Percentiles rank a stretch among this genome's conserved stretches.
These are phyloP conservation scores for Xylaria intraflava DNA, from an alignment of 495 filamentous ascomycete genomes.

Conservation along the genomic window DNA sequence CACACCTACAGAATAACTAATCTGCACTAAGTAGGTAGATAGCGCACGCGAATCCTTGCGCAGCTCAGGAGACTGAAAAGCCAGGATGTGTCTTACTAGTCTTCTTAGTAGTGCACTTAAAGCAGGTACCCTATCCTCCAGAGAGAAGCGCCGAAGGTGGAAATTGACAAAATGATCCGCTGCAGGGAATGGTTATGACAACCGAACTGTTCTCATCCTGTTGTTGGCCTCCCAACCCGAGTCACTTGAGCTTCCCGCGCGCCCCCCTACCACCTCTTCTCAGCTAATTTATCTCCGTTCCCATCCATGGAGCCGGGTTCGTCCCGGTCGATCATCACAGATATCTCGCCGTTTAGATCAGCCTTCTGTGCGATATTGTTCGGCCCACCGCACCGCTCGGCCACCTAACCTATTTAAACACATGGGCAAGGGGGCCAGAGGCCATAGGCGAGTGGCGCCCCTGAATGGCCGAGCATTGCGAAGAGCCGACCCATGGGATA, in stretches of 20 bases:
- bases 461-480: too few species aligned
- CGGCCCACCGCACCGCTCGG: too few species aligned
- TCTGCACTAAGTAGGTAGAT: too few species aligned
- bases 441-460: too few species aligned
- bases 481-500: too few species aligned
- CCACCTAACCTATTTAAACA: too few species aligned
- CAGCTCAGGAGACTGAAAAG: neutral
- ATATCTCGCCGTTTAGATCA: neutral
- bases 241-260: neutral
- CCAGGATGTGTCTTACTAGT: neutral
- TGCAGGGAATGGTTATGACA: slow-evolving; percentile 8
- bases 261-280: too few species aligned
- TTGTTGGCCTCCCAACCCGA: neutral
- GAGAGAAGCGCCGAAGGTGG: slow-evolving; percentile 7
- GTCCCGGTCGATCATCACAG: slow-evolving; percentile 4
- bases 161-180: slow-evolving; percentile 11
- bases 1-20: too few species aligned
- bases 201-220: too few species aligned
- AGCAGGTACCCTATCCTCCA: neutral
- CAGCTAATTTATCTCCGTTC: too few species aligned
- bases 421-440: too few species aligned
- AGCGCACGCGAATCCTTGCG: neutral
- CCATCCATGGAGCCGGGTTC: slow-evolving; percentile 9
- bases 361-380: neutral
- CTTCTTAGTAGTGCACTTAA: too few species aligned